Base-by-base conservation (phyloP, 1,139 yeast species). In the Taphrina pruni region DNA sequence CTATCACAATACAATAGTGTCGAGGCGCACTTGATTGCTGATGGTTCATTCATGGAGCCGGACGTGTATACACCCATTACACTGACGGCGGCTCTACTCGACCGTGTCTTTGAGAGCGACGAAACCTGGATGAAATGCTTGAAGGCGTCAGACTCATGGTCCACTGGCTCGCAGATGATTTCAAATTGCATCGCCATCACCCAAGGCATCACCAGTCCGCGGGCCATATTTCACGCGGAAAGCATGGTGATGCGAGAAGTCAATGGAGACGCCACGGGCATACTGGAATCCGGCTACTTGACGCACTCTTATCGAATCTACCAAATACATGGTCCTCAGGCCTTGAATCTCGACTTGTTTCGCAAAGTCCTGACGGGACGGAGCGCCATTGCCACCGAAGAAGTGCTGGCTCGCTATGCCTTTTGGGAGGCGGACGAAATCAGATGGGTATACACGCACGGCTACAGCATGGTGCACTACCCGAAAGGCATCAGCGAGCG, bases 11-110 rank as follows among this genome's bases (percentile, higher is more conserved):
- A 54, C 39, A 64, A 64, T 51, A 56, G 61, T 12, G 43, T 54
- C 20, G 67, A 64, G 55, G 38, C 55, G 7, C 67, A 64, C 36
- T n/a, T 64, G 46, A 43, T 55, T 12, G 67, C 56, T 1, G 67
- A 64, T 46, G 50, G 35, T 6, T 35, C 67, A 6, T 26, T 45
- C 26, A 51, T 32, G 32, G 35, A 48, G 39, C 26, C 21, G 5
- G 39, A 45, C 12, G 36, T 50, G 8, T 55, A 36, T 21, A 38
- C 67, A 26, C 67, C 67, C 6, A 64, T 64, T 38, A 45, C 52
- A 14, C 32, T 64, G 36, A 64, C 67, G 6, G 38, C 50, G 48
- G 56, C 60, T 11, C 35, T 64, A 2, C 61, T 64, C 36, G 43
- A 41, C 20, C 55, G 67, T 20, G 32, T 57, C 12, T 41, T 57